Evolutionary conservation across 495 filamentous ascomycete genomes (phyloP).

Genomic region (Penicillium flavigenum): DNA sequence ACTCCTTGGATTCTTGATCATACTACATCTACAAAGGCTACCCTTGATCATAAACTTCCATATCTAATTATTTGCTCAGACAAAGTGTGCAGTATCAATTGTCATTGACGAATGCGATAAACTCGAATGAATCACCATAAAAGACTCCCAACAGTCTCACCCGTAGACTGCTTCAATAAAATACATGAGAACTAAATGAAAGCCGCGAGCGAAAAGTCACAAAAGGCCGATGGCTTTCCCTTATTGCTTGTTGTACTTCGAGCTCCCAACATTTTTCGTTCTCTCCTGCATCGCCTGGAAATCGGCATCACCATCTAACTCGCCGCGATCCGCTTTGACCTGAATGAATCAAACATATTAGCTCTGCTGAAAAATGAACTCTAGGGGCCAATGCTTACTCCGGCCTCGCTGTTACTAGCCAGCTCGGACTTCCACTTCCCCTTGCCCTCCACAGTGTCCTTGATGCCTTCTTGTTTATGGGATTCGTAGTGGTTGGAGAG

Average conservation of each 20-base stretch:
- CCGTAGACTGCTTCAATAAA: not conserved
- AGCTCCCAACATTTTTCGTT: constrained; percentile 39
- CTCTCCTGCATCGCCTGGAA: constrained; percentile 55
- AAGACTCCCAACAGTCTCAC: constrained; percentile 4
- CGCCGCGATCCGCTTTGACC: constrained; percentile 65
- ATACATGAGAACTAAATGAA: not conserved
- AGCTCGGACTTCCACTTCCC: constrained; percentile 79
- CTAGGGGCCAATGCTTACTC: constrained; percentile 45
- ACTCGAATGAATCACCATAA: not conserved
- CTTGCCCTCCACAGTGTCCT: constrained; percentile 70
- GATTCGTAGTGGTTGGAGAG: constrained; percentile 55
- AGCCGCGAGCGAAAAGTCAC: not conserved
- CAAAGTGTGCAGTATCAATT: constrained; percentile 4
- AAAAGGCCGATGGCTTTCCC: constrained; percentile 2
- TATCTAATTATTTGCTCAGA: not conserved
- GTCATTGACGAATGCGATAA: constrained; percentile 1
- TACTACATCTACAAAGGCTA: constrained; percentile 10
- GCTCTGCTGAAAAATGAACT: not conserved
- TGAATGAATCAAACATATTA: constrained; percentile 23
- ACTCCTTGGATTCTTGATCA: constrained; percentile 8
- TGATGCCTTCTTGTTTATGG: constrained; percentile 70
- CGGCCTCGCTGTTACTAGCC: constrained; percentile 77
- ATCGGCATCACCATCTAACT: constrained; percentile 39
- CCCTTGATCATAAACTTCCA: not conserved
- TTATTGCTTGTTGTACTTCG: constrained; percentile 14